Evolutionary conservation across 306 rosid species (phyloP), one percentile per base, ranked within the genome.

Genomic region (Vigna mungo): DNA sequence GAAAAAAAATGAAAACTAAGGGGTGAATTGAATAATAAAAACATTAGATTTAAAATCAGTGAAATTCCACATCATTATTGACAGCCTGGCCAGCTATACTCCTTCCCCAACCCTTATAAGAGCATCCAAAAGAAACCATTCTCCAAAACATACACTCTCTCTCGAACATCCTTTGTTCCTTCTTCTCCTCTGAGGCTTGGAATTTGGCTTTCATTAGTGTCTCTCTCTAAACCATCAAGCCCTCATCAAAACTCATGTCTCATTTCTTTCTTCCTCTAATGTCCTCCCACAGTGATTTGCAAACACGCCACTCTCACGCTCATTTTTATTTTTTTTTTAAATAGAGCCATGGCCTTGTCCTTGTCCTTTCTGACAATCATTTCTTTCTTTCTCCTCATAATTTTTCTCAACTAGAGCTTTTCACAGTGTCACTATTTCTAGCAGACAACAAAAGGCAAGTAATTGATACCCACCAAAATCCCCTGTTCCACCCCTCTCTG

Each of bases 181-280:
- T 82, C 56, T 60, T 84, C 85, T 72, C 80, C 85, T 72, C 80
- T 78, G 61, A 75, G 85, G 98, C 97, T 94, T 91, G 98, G 92
- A 82, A 85, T 89, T 89, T 65, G 82, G 92, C 87, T 89, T 85
- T 94, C 87, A 94, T 94, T 85, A 82, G 89, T 81, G 79, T 84
- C 84, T 82, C 88, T 78, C 86, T 72, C 82, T 77, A 77, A 74
- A 82, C 81, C 79, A 78, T 84, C 88, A 78, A 85, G 46, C 84
- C 82, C 83, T 67, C 89, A 80, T 88, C 86, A 77, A 58, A 30
- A 18, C 87, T 60, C 88, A 77, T 84, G 83, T 85, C 76, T 84
- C 56, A 72, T 82, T 84, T 81, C 84, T 80, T 88, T 87, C 87
- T 64, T 76, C 81, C 74, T 74, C 68, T 71, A 70, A 74, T 80